A percentile compares a stretch with the other conserved stretches of the same genome.
Evolutionary conservation across 2,329 filamentous ascomycete species (phyloP).

Genomic region (Stemphylium lycopersici): DNA sequence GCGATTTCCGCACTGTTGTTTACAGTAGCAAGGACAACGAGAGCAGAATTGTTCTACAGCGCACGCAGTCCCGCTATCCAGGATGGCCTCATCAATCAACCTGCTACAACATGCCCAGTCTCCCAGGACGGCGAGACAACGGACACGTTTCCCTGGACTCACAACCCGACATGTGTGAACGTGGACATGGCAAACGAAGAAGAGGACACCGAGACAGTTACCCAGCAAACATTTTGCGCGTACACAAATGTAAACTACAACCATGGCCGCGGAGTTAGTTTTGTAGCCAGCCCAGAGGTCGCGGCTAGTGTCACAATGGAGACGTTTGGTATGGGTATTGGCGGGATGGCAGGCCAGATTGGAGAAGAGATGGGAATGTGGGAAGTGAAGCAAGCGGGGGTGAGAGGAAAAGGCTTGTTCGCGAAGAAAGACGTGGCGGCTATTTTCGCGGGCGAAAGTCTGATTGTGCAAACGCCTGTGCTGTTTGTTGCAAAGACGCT

Average conservation of each 20-base stretch:
- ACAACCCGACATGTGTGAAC: conserved; percentile 34
- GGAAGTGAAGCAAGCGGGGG: conserved; percentile 28
- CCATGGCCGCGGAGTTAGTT: conserved; percentile 35
- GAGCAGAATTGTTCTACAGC: conserved; percentile 24
- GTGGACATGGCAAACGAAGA: conserved; percentile 15
- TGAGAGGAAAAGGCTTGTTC: conserved; percentile 36
- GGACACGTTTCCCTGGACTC: conserved; percentile 38
- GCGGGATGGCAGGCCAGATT: conserved; percentile 13
- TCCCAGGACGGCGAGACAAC: conserved; percentile 31
- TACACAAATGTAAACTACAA: conserved; percentile 37
- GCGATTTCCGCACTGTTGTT: conserved; percentile 5
- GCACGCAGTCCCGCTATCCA: conserved; percentile 27
- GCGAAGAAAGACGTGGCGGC: conserved; percentile 22
- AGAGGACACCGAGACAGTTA: conserved; percentile 7
- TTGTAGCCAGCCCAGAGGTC: conserved; percentile 36
- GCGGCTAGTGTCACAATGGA: conserved; percentile 28
- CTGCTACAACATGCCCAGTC: conserved; percentile 27
- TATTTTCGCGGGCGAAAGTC: conserved; percentile 30
- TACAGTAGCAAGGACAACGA: conserved; percentile 8
- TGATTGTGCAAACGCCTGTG: conserved; percentile 35
- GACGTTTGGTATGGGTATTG: conserved; percentile 20
- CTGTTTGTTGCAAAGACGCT: conserved; percentile 27
- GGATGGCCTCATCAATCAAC: conserved; percentile 23
- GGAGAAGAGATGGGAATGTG: conserved; percentile 25
- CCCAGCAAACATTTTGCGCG: conserved; percentile 28